Base-by-base conservation (phyloP, 495 filamentous ascomycete species). In the Trichoderma orchidacearum region DNA sequence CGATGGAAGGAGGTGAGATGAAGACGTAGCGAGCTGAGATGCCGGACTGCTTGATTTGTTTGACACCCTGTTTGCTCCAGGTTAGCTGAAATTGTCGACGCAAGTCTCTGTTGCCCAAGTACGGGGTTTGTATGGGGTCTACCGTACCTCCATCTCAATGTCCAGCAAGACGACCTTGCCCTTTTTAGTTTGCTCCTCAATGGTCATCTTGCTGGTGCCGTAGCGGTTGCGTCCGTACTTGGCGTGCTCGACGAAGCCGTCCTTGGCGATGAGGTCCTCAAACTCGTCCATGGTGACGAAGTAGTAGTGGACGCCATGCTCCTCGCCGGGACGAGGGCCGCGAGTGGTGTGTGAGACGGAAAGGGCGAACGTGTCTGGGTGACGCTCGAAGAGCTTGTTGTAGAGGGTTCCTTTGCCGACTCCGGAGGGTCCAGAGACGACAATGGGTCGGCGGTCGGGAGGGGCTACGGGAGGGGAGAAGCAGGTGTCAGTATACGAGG, bases 401-500 rank as follows among this genome's bases (percentile, higher is more conserved):
- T 93, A 81, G 23, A 97, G 79, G 25, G 92, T 96, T 50, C 83
- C 85, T 79, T 97, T 96, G 45, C 92, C 92, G 11, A 86, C 80
- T 63, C 92, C 91, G 7, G 80, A 85, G 17, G 91, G 90, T 29
- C 89, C 92, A 18, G 85, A 93, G 63, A 96, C 83, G 32, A 96
- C 86, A 60, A 97, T 79, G 6, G 90, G 91, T 13, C 83, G 75
- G 59, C 57, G 61, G 63, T 76, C 70, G 28, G 69, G 56, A 0
- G 71, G 71, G 13, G 38, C 55, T 56, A 28, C 1, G 18, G 18
- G 9, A 13, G 28, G 48, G 23, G 3, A 9, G 45, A 30, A 17
- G 27, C 15, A n/a, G 21, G 21, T 30, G 31, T 31, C 29, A 54
- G 21, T n/a, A n/a, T n/a, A n/a, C n/a, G n/a, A n/a, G n/a, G n/a